Conservation (phyloP, 129 eudicot species). For the Silybum marianum region DNA sequence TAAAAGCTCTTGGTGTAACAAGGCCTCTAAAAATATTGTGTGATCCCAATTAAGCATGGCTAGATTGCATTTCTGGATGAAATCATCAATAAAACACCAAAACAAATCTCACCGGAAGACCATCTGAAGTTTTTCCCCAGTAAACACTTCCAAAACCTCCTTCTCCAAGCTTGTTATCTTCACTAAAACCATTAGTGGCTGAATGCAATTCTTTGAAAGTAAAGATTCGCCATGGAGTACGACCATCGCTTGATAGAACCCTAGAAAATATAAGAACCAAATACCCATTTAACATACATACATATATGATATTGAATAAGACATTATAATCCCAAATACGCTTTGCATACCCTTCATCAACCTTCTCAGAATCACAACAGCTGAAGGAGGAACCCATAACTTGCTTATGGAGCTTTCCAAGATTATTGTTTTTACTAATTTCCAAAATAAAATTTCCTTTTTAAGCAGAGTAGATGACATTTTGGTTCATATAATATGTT, state of each 20-base stretch:
- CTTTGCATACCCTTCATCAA: conserved; percentile 59
- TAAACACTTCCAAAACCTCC: conserved; percentile 94
- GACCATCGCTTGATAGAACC: conserved; percentile 34
- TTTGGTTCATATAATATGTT: conserved; percentile 19
- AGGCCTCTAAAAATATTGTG: too few species aligned
- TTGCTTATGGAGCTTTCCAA: conserved; percentile 17
- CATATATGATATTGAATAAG: not conserved
- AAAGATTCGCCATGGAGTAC: conserved; percentile 63
- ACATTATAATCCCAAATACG: not conserved
- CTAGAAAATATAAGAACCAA: conserved; percentile 22
- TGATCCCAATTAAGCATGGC: too few species aligned
- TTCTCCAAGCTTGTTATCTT: conserved; percentile 80
- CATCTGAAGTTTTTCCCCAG: conserved; percentile 80
- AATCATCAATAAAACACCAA: not conserved
- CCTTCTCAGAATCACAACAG: conserved; percentile 64
- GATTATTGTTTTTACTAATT: conserved; percentile 19
- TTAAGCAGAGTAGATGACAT: conserved; percentile 20
- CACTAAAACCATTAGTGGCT: conserved; percentile 81
- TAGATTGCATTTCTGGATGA: not conserved
- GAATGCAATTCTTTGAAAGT: conserved; percentile 73
- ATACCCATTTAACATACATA: not conserved
- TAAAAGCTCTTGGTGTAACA: too few species aligned
- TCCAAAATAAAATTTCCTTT: conserved; percentile 12
- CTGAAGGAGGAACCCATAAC: conserved; percentile 65
- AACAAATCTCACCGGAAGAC: conserved; percentile 61